These are phyloP conservation scores for Penicillium sclerotiorum DNA, from an alignment of 2,329 filamentous ascomycete species.

Conservation along the genomic window DNA sequence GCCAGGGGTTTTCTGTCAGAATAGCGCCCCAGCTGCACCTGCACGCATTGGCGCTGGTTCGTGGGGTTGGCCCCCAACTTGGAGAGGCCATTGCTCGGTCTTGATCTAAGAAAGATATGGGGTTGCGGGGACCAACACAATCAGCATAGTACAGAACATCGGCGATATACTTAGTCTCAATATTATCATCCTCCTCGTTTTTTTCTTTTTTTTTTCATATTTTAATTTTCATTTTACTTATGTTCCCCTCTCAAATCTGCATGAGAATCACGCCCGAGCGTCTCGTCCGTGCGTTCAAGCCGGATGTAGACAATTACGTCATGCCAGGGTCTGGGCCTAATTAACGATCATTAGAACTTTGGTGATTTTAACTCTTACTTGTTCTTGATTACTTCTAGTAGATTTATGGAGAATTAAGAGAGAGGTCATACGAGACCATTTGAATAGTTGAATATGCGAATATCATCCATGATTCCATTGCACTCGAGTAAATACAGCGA, in stretches of 20 bases:
- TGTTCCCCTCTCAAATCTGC: background rate
- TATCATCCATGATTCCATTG: too few relatives aligned
- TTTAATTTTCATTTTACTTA: background rate
- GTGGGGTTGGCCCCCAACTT: background rate
- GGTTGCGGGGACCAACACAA: too few relatives aligned
- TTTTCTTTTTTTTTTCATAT: background rate
- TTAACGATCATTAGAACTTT: background rate
- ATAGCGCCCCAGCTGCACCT: background rate
- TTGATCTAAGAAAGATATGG: background rate
- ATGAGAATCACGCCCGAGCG: background rate
- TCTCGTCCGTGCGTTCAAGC: slow-evolving; percentile 13
- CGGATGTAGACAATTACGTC: slow-evolving; percentile 16
- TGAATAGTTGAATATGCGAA: too few relatives aligned
- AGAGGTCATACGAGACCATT: too few relatives aligned
- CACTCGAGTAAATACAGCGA: too few relatives aligned
- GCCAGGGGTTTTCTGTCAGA: too few relatives aligned
- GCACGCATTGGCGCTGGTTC: background rate
- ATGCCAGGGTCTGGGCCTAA: slow-evolving; percentile 5
- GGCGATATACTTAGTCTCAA: too few relatives aligned
- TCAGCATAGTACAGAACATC: too few relatives aligned
- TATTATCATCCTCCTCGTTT: background rate
- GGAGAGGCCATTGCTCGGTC: background rate
- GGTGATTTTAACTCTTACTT: background rate
- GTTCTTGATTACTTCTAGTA: background rate
- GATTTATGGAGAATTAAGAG: too few relatives aligned